Base-by-base conservation (phyloP, 2,329 filamentous ascomycete species). In the Aspergillus puulaauensis region DNA sequence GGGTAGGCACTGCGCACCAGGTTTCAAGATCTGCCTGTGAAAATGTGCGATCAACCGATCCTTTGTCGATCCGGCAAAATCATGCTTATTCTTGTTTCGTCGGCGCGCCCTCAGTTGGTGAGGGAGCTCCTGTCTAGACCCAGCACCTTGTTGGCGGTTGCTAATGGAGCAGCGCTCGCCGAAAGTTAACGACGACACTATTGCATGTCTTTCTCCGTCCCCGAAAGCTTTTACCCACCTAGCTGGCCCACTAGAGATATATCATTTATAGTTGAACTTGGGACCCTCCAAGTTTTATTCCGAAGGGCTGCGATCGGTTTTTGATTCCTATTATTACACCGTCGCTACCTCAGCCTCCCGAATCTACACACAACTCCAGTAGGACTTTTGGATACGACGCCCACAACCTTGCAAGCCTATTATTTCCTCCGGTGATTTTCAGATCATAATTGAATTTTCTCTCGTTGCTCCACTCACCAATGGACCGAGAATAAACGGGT, bases 401-500 rank as follows among this genome's bases (percentile, higher is more conserved):
- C 37, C 31, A 17, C 27, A 54, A 40, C 47, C 43, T 40, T 35
- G 52, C 52, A 47, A 48, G 52, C 48, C 52, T 23, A 41, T 48
- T 41, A 31, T 47, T 48, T 27, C 15, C 43, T 54, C 52, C 43
- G 52, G 52, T 54, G 52, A 54, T 48, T 58, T 50, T 55, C 55
- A 48, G 27, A 46, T 56, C 49, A 40, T 27, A 58, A 52, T 59
- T 57, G 17, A 43, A 31, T 54, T 55, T 50, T 51, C 39, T 35
- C 43, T 55, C 19, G 19, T 44, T 57, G 41, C 61, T 60, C 62
- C 62, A 64, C 62, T 27, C 55, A 45, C 33, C 55, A 58, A 62
- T 66, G 54, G 55, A 54, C 56, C 52, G 56, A 57, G 52, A 44
- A 57, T 60, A 61, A 53, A 54, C 62, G 63, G 63, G 51, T 65